Conservation (phyloP, 345 rosid genomes). For the Carallia brachiata region DNA sequence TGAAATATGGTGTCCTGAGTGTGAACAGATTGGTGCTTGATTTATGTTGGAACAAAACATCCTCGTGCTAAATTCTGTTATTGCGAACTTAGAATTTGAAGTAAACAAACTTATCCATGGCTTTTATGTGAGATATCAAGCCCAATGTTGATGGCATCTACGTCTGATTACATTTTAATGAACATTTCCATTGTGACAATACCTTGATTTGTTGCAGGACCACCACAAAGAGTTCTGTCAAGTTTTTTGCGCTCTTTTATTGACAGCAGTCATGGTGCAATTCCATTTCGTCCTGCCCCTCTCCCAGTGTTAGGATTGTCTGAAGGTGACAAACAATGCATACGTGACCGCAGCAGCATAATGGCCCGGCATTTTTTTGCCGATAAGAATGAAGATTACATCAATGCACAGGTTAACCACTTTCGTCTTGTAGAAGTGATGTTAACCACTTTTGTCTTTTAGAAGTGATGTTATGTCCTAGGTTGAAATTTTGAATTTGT, state of each 20-base stretch:
- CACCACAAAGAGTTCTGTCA: constrained; percentile 90
- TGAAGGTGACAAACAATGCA: constrained; percentile 88
- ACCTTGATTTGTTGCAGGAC: constrained; percentile 48
- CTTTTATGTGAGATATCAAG: not conserved
- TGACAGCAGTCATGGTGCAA: constrained; percentile 77
- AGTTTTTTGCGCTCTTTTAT: constrained; percentile 88
- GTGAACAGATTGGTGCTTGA: not conserved
- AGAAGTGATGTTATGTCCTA: constrained; percentile 4
- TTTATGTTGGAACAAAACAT: not conserved
- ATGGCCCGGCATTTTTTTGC: constrained; percentile 97
- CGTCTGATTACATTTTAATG: not conserved
- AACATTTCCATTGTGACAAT: not conserved
- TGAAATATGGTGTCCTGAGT: not conserved
- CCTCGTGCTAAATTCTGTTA: no score
- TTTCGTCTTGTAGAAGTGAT: constrained; percentile 9
- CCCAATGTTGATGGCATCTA: not conserved
- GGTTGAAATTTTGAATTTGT: not conserved
- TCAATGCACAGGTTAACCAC: constrained; percentile 72
- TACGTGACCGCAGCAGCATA: constrained; percentile 98
- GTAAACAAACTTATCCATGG: not conserved
- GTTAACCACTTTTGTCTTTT: constrained; percentile 23
- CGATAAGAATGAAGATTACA: constrained; percentile 85
- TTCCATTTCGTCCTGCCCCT: constrained; percentile 82
- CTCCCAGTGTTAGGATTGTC: constrained; percentile 87
- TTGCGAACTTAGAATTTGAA: no score